Evolutionary conservation across 2,329 filamentous ascomycete species (phyloP), one percentile per base, ranked within the genome.

Genomic region (Colletotrichum plurivorum): DNA sequence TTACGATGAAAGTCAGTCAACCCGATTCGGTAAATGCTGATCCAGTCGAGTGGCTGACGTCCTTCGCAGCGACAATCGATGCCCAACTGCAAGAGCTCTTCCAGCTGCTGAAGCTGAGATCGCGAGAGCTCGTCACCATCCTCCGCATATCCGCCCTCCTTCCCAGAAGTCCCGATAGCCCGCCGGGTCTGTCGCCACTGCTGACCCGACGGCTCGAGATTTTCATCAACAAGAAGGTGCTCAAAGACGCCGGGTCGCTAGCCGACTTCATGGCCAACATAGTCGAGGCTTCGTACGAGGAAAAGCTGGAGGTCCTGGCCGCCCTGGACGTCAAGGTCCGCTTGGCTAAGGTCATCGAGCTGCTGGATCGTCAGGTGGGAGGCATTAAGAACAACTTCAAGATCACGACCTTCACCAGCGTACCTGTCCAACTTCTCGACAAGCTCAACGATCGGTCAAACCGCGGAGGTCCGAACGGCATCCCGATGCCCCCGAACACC

Each of bases 221-320:
- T 61, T 96, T 94, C 79, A 97, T 99, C 72, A 87, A 90, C 39
- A 90, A 92, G 78, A 97, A 96, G 77, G 91, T 94, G 68, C 79
- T 96, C 58, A 85, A 89, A 49, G 94, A 98, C 73, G 95, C 95
- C 1, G 95, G 95, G 2, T 84, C 90, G 9, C 86, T 99, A 10
- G 95, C 96, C 7, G 96, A 99, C 78, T 98, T 98, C 78, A 98
- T 99, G 94, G 92, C 94, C 46, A 97, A 97, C 77, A 88, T 98
- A 25, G 89, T 97, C 3, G 94, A 97, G 71, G 91, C 93, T 58
- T 92, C 90, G 10, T 93, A 97, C 72, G 94, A 97, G 78, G 96
- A 99, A 77, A 98, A 97, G 80, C 86, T 99, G 62, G 90, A 93
- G 64, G 89, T 99, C 16, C 84, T 99, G 43, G 89, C 94, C n/a